A percentile compares a stretch with the other conserved stretches of the same genome.
phyloP scores from a whole-genome alignment of 805 yeast genomes.

The Myxozyma mucilagina region DNA sequence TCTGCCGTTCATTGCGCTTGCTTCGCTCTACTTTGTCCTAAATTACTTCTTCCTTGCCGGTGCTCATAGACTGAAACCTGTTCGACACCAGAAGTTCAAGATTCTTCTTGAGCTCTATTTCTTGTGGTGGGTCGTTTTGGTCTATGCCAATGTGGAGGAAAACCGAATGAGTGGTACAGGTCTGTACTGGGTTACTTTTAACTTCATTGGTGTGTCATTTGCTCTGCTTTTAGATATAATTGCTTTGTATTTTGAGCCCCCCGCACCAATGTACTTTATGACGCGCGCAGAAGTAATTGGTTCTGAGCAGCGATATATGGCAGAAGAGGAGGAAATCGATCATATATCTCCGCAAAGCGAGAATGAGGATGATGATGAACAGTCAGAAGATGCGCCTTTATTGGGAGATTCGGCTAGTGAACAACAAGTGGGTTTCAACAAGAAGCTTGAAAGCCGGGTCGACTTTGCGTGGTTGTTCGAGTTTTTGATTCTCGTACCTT shows the following conservation, averaged over 20 bases:
- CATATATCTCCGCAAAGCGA: constrained; percentile 30
- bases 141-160: constrained; percentile 53
- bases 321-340: constrained; percentile 17
- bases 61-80: constrained; percentile 46
- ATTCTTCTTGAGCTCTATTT: constrained; percentile 56
- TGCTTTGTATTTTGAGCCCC: constrained; percentile 28
- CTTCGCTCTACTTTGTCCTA: constrained; percentile 51
- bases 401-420: constrained; percentile 55
- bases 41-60: constrained; percentile 60
- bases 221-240: constrained; percentile 31
- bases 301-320: constrained; percentile 22
- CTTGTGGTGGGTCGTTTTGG: constrained; percentile 57
- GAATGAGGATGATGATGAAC: constrained; percentile 15
- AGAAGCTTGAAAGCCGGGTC: constrained; percentile 42
- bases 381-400: constrained; percentile 29
- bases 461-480: constrained; percentile 83
- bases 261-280: constrained; percentile 32
- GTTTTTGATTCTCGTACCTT: constrained; percentile 66
- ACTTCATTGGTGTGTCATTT: constrained; percentile 31
- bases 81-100: constrained; percentile 61
- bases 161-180: constrained; percentile 52
- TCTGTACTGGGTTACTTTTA: constrained; percentile 46
- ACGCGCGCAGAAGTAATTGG: constrained; percentile 30
- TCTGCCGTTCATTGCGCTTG: constrained; percentile 51
- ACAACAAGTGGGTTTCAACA: constrained; percentile 45